Conservation (phyloP, 495 filamentous ascomycete genomes). For the Penicillium silybi region DNA sequence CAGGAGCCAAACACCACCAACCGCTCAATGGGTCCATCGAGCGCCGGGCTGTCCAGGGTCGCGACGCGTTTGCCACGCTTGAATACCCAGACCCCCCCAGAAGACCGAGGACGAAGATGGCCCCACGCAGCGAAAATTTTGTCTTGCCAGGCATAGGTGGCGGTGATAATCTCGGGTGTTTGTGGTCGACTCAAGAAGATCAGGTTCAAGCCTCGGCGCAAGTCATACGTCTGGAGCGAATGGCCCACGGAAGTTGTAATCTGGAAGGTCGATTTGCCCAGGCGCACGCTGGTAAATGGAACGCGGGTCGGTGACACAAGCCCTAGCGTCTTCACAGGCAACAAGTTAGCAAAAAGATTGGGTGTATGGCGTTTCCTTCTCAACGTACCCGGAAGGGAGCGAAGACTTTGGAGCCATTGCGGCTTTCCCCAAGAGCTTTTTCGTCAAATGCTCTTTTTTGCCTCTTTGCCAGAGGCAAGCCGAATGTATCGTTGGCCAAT, state of each 20-base stretch:
- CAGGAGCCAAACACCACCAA: slow-evolving; percentile 85
- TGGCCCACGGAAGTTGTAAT: slow-evolving; percentile 91
- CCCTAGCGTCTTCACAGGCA: slow-evolving; percentile 67
- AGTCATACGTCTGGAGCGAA: slow-evolving; percentile 90
- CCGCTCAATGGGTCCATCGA: slow-evolving; percentile 66
- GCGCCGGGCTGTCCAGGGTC: slow-evolving; percentile 63
- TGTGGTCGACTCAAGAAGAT: slow-evolving; percentile 88
- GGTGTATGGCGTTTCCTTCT: neutral
- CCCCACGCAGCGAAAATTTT: slow-evolving; percentile 85
- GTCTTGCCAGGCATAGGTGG: slow-evolving; percentile 84
- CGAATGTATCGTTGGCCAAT: slow-evolving; percentile 41
- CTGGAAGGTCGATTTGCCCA: slow-evolving; percentile 93
- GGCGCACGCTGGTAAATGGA: slow-evolving; percentile 80
- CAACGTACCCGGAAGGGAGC: slow-evolving; percentile 80
- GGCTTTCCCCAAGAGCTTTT: slow-evolving; percentile 18
- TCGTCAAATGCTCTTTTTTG: slow-evolving; percentile 51
- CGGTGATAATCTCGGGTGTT: slow-evolving; percentile 80
- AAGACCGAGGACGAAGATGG: slow-evolving; percentile 38
- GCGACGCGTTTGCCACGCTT: slow-evolving; percentile 85
- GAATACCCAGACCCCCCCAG: slow-evolving; percentile 84
- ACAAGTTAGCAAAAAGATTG: slow-evolving; percentile 1
- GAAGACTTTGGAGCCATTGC: slow-evolving; percentile 68
- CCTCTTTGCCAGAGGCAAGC: slow-evolving; percentile 59
- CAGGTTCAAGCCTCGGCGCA: slow-evolving; percentile 81
- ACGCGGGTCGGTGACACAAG: slow-evolving; percentile 85